Conservation (phyloP, 2,329 filamentous ascomycete species). For the Chrysosporium queenslandicum region DNA sequence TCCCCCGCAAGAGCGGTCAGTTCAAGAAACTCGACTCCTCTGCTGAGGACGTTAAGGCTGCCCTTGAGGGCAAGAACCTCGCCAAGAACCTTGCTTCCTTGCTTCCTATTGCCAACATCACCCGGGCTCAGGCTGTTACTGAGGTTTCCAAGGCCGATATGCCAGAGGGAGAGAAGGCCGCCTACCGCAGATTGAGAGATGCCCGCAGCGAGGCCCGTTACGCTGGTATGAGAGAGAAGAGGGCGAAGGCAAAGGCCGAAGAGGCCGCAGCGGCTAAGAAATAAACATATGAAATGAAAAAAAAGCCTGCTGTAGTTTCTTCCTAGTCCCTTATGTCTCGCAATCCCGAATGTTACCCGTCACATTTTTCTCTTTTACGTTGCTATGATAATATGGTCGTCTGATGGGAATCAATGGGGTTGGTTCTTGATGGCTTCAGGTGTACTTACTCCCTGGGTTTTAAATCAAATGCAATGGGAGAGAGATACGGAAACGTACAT, state of each 20-base stretch:
- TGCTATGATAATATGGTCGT: conserved; percentile 13
- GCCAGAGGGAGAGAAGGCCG: conserved; percentile 69
- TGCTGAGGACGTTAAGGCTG: conserved; percentile 69
- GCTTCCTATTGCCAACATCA: conserved; percentile 63
- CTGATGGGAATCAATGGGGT: conserved; percentile 12
- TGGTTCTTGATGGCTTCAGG: conserved; percentile 13
- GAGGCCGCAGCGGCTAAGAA: conserved; percentile 50
- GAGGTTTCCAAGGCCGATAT: conserved; percentile 77
- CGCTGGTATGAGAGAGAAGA: conserved; percentile 82
- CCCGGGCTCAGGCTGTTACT: conserved; percentile 49
- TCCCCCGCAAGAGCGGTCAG: conserved; percentile 89
- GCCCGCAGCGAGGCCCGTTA: conserved; percentile 74
- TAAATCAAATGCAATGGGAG: conserved; percentile 11
- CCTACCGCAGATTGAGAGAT: conserved; percentile 75
- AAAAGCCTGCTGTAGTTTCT: conserved; percentile 14
- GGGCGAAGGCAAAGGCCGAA: conserved; percentile 69
- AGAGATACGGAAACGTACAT: conserved; percentile 6
- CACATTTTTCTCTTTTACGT: conserved; percentile 9
- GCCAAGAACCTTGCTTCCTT: conserved; percentile 45
- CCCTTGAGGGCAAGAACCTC: conserved; percentile 49
- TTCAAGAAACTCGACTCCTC: conserved; percentile 85
- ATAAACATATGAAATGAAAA: conserved; percentile 31
- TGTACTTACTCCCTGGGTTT: conserved; percentile 11
- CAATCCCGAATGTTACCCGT: conserved; percentile 9
- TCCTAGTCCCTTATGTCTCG: conserved; percentile 16